Evolutionary conservation across 2,329 filamentous ascomycete species (phyloP).

Genomic region (Diaporthe sp.): DNA sequence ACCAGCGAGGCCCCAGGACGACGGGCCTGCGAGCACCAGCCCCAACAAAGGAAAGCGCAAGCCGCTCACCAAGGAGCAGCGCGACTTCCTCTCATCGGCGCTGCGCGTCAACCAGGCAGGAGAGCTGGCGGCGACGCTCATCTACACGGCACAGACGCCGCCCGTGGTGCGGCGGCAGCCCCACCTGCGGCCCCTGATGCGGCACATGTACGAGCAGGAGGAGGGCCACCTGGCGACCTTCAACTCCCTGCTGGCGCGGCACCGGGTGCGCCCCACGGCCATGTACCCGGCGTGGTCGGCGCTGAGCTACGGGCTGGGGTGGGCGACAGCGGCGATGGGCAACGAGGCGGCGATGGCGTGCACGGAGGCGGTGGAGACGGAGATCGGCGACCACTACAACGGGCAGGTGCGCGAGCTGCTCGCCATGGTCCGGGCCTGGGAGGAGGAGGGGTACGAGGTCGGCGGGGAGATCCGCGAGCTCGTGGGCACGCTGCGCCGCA

Average conservation of each 20-base stretch:
- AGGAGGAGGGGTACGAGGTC: slow-evolving; percentile 82
- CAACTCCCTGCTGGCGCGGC: slow-evolving; percentile 84
- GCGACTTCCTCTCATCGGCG: slow-evolving; percentile 81
- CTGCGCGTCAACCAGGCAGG: slow-evolving; percentile 97
- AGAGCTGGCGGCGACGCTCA: slow-evolving; percentile 95
- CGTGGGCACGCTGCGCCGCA: slow-evolving; percentile 81
- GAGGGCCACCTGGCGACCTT: slow-evolving; percentile 88
- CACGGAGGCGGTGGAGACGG: slow-evolving; percentile 97
- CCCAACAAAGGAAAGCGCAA: slow-evolving; percentile 60
- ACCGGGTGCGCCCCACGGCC: slow-evolving; percentile 91
- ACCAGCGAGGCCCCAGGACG: slow-evolving; percentile 24
- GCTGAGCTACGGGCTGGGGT: slow-evolving; percentile 85
- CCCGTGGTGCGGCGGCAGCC: slow-evolving; percentile 85
- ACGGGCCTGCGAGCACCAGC: slow-evolving; percentile 46
- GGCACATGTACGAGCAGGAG: slow-evolving; percentile 99
- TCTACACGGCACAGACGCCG: slow-evolving; percentile 91
- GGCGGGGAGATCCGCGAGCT: slow-evolving; percentile 83
- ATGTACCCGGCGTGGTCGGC: slow-evolving; percentile 93
- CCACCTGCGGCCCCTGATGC: slow-evolving; percentile 90
- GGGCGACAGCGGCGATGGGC: slow-evolving; percentile 90
- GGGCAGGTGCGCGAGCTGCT: slow-evolving; percentile 86
- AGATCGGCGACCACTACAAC: slow-evolving; percentile 97
- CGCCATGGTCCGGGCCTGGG: slow-evolving; percentile 83
- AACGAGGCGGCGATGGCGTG: slow-evolving; percentile 98
- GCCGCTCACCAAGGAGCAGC: slow-evolving; percentile 78